Evolutionary conservation across 2,329 filamentous ascomycete genomes (phyloP).

Genomic region (Botrytis byssoidea): DNA sequence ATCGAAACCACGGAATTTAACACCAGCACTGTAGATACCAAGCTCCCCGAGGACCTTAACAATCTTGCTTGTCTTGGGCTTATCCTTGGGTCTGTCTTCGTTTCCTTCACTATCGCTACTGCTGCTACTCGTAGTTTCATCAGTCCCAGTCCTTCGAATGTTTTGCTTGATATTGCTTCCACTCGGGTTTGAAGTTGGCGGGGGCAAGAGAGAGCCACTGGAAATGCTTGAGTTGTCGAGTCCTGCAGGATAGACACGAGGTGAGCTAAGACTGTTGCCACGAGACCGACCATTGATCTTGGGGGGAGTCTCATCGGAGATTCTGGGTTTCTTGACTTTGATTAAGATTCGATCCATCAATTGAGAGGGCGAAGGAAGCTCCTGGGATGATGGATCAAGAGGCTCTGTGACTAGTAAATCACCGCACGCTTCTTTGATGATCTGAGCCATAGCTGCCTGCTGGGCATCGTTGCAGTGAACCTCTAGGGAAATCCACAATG

Average conservation of each 20-base stretch:
- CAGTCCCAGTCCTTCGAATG: slow-evolving; percentile 43
- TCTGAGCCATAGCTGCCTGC: slow-evolving; percentile 83
- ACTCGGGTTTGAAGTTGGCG: slow-evolving; percentile 1
- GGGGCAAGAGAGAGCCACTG: slow-evolving; percentile 52
- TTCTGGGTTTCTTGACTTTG: slow-evolving; percentile 83
- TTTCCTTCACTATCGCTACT: slow-evolving; percentile 68
- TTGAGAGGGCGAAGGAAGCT: slow-evolving; percentile 81
- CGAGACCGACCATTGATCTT: slow-evolving; percentile 52
- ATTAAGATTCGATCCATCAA: slow-evolving; percentile 81
- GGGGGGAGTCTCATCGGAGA: slow-evolving; percentile 38
- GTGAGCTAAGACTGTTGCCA: slow-evolving; percentile 74
- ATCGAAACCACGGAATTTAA: slow-evolving; percentile 84
- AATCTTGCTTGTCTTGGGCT: slow-evolving; percentile 76
- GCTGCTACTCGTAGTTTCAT: slow-evolving; percentile 64
- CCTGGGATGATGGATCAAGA: slow-evolving; percentile 63
- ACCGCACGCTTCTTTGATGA: slow-evolving; percentile 82
- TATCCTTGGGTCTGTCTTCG: slow-evolving; percentile 55
- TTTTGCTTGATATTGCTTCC: slow-evolving; percentile 26
- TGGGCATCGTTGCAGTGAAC: slow-evolving; percentile 86
- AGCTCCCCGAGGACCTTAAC: slow-evolving; percentile 78
- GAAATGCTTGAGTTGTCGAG: slow-evolving; percentile 57
- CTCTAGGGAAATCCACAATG: slow-evolving; percentile 91
- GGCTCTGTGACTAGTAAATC: slow-evolving; percentile 75
- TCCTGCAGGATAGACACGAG: slow-evolving; percentile 62
- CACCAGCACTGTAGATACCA: slow-evolving; percentile 70